Evolutionary conservation across 164 flowering plant genomes (phyloP).

Genomic region (Stephania cephalantha): DNA sequence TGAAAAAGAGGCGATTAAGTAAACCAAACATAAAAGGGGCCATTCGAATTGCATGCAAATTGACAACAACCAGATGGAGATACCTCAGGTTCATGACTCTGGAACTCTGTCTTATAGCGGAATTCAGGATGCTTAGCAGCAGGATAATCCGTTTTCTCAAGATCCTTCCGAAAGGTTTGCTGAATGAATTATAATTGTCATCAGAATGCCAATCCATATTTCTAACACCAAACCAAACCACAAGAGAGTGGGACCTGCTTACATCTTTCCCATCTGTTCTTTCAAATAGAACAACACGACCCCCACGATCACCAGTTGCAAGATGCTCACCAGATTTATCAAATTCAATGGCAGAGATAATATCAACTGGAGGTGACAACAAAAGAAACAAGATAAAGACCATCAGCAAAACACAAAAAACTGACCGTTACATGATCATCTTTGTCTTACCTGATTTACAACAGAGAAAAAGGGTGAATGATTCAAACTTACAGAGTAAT

Average conservation of each 20-base stretch:
- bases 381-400: neutral
- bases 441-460: neutral
- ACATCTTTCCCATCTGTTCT: constrained; percentile 48
- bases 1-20: constrained; percentile 19
- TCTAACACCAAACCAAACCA: constrained; percentile 3
- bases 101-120: constrained; percentile 84
- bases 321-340: constrained; percentile 56
- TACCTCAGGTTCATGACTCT: constrained; percentile 94
- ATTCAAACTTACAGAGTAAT: neutral
- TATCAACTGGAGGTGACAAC: constrained; percentile 33
- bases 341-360: constrained; percentile 63
- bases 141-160: constrained; percentile 53
- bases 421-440: neutral
- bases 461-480: neutral
- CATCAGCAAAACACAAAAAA: neutral
- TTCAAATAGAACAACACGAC: constrained; percentile 63
- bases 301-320: constrained; percentile 75
- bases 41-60: neutral
- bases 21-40: constrained; percentile 1
- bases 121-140: constrained; percentile 68
- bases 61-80: constrained; percentile 1
- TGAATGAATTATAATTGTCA: neutral
- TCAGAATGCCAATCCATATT: neutral
- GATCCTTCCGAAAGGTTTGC: constrained; percentile 38
- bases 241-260: constrained; percentile 1